Conservation (phyloP, 1,139 yeast species). For the Pichia sp. region DNA sequence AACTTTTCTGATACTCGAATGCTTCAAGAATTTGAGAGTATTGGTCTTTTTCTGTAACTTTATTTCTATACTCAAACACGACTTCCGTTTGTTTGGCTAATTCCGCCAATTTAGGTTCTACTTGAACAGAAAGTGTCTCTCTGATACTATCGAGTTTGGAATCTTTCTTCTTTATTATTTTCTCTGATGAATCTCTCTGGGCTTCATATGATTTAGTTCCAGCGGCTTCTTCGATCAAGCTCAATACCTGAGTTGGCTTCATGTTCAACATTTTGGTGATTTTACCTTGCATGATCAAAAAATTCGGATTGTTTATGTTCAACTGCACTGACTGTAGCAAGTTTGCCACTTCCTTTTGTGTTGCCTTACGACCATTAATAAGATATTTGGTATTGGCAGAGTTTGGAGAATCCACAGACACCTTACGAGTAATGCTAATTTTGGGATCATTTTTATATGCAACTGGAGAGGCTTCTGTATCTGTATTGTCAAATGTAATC, state of each 20-base stretch:
- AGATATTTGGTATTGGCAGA: slow-evolving; percentile 52
- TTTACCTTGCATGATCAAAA: slow-evolving; percentile 96
- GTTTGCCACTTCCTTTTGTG: slow-evolving; percentile 86
- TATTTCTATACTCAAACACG: slow-evolving; percentile 81
- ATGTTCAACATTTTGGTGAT: slow-evolving; percentile 95
- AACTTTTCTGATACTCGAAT: slow-evolving; percentile 56
- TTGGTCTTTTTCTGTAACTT: slow-evolving; percentile 76
- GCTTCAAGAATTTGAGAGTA: slow-evolving; percentile 72
- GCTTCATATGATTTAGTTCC: slow-evolving; percentile 97
- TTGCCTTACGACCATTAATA: slow-evolving; percentile 95
- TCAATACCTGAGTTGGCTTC: slow-evolving; percentile 87
- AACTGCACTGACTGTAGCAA: slow-evolving; percentile 92
- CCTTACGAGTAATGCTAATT: slow-evolving; percentile 88
- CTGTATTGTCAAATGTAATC: slow-evolving; percentile 85
- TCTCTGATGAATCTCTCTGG: slow-evolving; percentile 84
- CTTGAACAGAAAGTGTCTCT: slow-evolving; percentile 70
- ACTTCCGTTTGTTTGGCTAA: slow-evolving; percentile 76
- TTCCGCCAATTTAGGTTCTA: slow-evolving; percentile 86
- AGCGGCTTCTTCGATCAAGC: slow-evolving; percentile 95
- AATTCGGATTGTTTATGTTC: slow-evolving; percentile 94
- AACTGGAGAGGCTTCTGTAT: slow-evolving; percentile 71
- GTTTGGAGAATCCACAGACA: slow-evolving; percentile 73
- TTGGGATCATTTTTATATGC: slow-evolving; percentile 79
- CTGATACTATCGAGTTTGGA: slow-evolving; percentile 50
- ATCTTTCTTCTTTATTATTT: slow-evolving; percentile 88